These are phyloP conservation scores for Yarrowia sp. DNA, from an alignment of 805 yeast species.

Conservation along the genomic window DNA sequence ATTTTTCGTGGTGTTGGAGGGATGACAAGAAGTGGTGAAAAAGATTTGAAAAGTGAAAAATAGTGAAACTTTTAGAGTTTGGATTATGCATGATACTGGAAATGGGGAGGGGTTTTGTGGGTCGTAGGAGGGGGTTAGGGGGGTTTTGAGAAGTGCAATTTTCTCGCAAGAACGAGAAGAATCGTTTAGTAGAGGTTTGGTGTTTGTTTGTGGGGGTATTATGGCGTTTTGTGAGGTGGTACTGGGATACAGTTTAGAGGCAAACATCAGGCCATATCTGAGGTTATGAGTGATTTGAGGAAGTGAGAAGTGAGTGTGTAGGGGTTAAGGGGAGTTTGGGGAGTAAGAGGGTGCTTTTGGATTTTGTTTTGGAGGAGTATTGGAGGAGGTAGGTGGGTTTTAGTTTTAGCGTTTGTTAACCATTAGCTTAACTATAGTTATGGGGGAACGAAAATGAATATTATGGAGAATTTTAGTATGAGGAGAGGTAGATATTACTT, in stretches of 20 bases:
- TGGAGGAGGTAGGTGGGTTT: no score
- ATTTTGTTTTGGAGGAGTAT: no score
- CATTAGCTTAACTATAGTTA: no score
- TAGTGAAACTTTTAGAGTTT: slow-evolving; percentile 3
- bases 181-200: no score
- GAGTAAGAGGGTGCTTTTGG: background rate
- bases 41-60: background rate
- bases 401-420: no score
- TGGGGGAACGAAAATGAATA: no score
- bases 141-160: no score
- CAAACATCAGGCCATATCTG: background rate
- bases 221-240: background rate
- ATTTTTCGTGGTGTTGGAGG: background rate
- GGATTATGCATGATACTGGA: background rate
- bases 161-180: no score
- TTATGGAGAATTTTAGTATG: no score
- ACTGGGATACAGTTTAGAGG: background rate
- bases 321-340: no score
- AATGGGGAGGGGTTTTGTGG: background rate
- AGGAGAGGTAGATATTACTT: no score
- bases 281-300: background rate
- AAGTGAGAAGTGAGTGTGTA: no score
- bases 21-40: background rate
- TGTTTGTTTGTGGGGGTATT: background rate
- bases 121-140: background rate